Base-by-base conservation (phyloP, 225 moss, liverwort and hornwort species). In the Polytrichum formosum region DNA sequence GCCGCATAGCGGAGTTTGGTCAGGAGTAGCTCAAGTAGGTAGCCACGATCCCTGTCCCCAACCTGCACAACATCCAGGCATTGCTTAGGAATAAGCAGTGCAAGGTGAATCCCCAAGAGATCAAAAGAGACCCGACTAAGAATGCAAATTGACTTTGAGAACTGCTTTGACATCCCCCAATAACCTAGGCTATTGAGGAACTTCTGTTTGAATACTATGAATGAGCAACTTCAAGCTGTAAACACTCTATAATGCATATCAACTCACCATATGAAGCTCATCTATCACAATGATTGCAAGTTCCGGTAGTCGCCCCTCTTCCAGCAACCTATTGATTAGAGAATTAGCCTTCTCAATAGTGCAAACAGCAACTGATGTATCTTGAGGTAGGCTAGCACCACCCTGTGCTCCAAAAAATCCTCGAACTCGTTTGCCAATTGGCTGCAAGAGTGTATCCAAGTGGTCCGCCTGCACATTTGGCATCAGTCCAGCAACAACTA, bases 321-420 rank as follows among this genome's bases (percentile, higher is more conserved):
- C 97, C 20, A 98, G 88, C 58, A 98, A 79, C 80, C 90, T 98
- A 83, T 98, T 98, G 17, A 92, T 71, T 22, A 98, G 72, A 58
- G 92, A 88, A 79, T 98, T 98, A 7, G 97, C 97, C 82, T 98
- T 98, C 78, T 98, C 94, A 80, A 98, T 94, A 73, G 97, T 98
- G 73, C 97, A 98, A 77, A 98, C 92, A 71, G 94, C 97, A 37
- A 98, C 78, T 61, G 92, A 79, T 25, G 91, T 91, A 64, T 91
- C 92, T 37, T 87, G 82, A 28, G 91, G 94, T 58, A 98, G 72
- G 55, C 76, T 82, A 8, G 88, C 85, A 79, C 92, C 82, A 72
- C 97, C 97, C 80, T 91, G 92, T 37, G 91, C 75, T 60, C 97
- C 97, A 84, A 88, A 98, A 70, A 91, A 94, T 64, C 78, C 91